Conservation (phyloP, 441 rosid species). For the Populus hybrid region DNA sequence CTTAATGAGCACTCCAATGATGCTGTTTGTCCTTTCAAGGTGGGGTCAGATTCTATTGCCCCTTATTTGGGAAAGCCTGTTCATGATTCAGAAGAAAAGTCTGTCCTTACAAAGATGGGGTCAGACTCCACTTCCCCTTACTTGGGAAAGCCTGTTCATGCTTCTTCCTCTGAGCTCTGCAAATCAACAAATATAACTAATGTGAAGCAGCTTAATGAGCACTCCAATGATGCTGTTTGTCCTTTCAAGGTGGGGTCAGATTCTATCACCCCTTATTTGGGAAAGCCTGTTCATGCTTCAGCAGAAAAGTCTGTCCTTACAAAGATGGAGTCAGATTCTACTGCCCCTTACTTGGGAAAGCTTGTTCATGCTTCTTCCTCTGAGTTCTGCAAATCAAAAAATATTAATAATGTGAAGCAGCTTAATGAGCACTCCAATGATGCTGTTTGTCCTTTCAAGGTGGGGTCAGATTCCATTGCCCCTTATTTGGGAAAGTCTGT, state of each 20-base stretch:
- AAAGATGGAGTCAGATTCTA: constrained; percentile 30
- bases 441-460: constrained; percentile 30
- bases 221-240: constrained; percentile 34
- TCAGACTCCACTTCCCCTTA: constrained; percentile 53
- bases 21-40: constrained; percentile 35
- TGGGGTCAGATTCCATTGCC: constrained; percentile 26
- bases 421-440: constrained; percentile 31
- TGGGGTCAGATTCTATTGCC: constrained; percentile 32
- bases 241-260: constrained; percentile 39
- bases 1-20: constrained; percentile 31
- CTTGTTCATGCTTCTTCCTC: constrained; percentile 42
- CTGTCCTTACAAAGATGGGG: constrained; percentile 34
- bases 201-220: constrained; percentile 35
- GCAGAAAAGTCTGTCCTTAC: constrained; percentile 27
- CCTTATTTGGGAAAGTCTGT: constrained; percentile 34
- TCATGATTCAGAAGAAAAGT: constrained; percentile 24
- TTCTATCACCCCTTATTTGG: constrained; percentile 31
- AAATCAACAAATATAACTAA: constrained; percentile 34
- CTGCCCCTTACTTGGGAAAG: constrained; percentile 73
- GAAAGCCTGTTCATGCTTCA: constrained; percentile 28
- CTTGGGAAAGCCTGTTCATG: constrained; percentile 64
- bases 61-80: constrained; percentile 35
- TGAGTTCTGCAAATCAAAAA: constrained; percentile 36
- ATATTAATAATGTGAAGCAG: constrained; percentile 38
- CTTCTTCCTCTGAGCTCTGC: constrained; percentile 33